Percentiles rank a stretch among this genome's conserved stretches.
Conservation (phyloP, 139 green algal genomes). For the Tetradesmus lagerheimii region DNA sequence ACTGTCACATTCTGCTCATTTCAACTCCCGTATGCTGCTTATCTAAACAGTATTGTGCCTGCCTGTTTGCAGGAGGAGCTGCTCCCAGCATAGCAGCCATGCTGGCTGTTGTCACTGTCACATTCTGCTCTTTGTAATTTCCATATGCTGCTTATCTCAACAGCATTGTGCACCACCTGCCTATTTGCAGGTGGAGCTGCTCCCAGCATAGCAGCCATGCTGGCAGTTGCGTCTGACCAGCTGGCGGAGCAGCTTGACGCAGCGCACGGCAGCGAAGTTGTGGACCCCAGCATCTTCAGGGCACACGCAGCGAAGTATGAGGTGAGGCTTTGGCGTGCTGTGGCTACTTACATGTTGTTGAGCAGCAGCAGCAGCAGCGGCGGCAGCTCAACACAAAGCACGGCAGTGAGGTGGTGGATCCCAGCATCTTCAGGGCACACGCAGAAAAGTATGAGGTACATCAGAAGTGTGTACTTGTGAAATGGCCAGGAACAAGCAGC, state of each 20-base stretch:
- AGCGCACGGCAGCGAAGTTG: constrained; percentile 72
- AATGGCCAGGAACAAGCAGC: neutral
- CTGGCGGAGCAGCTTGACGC: constrained; percentile 87
- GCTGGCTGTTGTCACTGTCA: constrained; percentile 52
- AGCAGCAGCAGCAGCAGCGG: neutral
- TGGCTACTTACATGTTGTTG: neutral
- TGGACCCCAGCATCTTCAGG: constrained; percentile 88
- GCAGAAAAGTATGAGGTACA: constrained; percentile 86
- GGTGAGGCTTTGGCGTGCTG: constrained; percentile 43
- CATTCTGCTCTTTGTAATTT: neutral
- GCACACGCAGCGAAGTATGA: constrained; percentile 91
- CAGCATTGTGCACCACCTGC: no score
- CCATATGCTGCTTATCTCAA: neutral
- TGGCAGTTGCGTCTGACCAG: constrained; percentile 77
- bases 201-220: constrained; percentile 52
- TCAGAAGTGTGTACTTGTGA: no score
- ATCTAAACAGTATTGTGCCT: neutral
- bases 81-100: constrained; percentile 51
- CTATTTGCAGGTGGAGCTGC: neutral
- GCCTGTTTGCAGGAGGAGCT: constrained; percentile 7
- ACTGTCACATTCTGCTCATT: no score
- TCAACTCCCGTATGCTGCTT: neutral
- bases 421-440: constrained; percentile 55
- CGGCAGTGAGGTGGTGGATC: neutral
- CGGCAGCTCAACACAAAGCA: neutral